These are phyloP conservation scores for Dianthus caryophyllus DNA, from an alignment of 148 eudicot genomes.

Conservation along the genomic window DNA sequence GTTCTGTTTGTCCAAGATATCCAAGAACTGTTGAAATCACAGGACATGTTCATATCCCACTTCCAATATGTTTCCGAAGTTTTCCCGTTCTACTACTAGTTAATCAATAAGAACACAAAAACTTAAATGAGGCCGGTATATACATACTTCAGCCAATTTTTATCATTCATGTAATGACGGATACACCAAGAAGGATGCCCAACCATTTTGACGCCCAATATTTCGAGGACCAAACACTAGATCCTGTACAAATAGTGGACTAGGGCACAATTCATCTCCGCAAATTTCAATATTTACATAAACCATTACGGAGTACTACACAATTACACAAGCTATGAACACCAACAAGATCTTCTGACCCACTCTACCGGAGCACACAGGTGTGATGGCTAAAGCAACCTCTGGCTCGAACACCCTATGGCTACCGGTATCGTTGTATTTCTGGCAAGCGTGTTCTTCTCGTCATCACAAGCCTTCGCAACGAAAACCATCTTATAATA, in stretches of 20 bases:
- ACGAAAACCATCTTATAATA: constrained; percentile 35
- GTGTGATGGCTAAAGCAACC: constrained; percentile 1
- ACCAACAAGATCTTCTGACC: neutral
- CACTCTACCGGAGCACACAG: neutral
- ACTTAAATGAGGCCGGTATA: too few species aligned
- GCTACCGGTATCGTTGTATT: constrained; percentile 16
- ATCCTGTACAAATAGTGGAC: neutral
- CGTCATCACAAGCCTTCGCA: constrained; percentile 41
- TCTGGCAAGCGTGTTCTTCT: constrained; percentile 23
- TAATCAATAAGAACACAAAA: too few species aligned
- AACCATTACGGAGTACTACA: neutral
- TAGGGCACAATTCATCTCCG: neutral
- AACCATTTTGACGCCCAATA: too few species aligned
- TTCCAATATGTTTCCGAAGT: neutral
- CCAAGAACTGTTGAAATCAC: neutral
- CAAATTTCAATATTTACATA: neutral
- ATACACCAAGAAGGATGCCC: too few species aligned
- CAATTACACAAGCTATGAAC: constrained; percentile 10
- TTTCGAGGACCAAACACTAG: too few species aligned
- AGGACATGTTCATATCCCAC: constrained; percentile 13
- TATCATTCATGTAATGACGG: too few species aligned
- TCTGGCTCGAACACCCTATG: constrained; percentile 3
- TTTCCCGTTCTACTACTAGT: too few species aligned
- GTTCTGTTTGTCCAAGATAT: neutral
- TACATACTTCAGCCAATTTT: too few species aligned